Base-by-base conservation (phyloP, 139 green algal species). In the Closterium sp. region DNA sequence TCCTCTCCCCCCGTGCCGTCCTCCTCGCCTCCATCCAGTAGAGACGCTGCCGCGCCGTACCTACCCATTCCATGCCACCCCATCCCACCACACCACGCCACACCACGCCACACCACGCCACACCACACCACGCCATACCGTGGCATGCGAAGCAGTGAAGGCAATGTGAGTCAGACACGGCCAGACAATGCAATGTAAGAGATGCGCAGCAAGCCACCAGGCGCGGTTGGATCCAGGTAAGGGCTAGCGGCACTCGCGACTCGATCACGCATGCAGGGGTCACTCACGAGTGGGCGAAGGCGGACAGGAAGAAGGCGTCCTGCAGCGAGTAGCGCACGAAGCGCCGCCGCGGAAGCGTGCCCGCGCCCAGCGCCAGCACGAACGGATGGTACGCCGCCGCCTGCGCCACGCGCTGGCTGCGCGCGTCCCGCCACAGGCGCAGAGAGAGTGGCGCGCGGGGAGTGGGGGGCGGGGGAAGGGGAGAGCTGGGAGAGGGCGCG, bases 361-460 rank as follows among this genome's bases (percentile, higher is more conserved):
- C 29, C 85, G 85, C 85, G 29, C 29, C 29, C 29, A 88, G 85
- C 85, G 85, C 85, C 85, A 88, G 29, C 85, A 88, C 85, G 85
- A 88, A 88, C 85, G 85, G 85, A 22, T 88, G 85, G 24, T 88
- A 32, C 85, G 22, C 19, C 85, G 85, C 85, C 85, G 85, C 85
- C 85, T 29, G 21, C 3, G 85, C 85, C 22, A 22, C 85, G 29
- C 29, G 29, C 85, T 21, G 21, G 24, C 85, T 38, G 85, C 13
- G 85, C 85, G 62, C 62, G 17, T 79, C 19, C 62, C 62, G 62
- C 62, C 62, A 79, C 62, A 79, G 62, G 62, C 62, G 62, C 9
- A 22, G 62, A 5, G 62, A 79, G 62, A 79, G 62, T 0, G 62
- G 62, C 62, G 19, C 62, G 62, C 62, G 62, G 62, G 62, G 17